A percentile compares a stretch with the other conserved stretches of the same genome.
Evolutionary conservation across 345 rosid species (phyloP).

Genomic region (Populus euphratica): DNA sequence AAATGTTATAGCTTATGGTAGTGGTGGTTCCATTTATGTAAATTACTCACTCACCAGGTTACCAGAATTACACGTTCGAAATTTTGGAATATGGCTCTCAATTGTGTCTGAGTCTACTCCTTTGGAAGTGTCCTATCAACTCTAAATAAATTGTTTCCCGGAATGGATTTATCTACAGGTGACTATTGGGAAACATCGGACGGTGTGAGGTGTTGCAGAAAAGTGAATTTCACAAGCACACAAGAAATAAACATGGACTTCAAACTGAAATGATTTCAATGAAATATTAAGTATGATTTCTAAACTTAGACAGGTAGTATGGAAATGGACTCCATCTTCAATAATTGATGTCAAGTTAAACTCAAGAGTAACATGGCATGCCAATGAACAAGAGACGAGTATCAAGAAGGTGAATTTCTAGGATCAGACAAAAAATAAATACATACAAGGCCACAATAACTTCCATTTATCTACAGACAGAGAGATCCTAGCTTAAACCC

Average conservation of each 20-base stretch:
- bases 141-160: not conserved
- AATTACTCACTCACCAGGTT: not conserved
- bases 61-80: not conserved
- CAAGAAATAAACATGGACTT: not conserved
- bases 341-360: too few relatives aligned
- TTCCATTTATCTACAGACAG: not conserved
- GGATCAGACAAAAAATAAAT: not conserved
- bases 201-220: not conserved
- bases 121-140: not conserved
- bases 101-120: not conserved
- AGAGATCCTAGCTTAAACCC: too few relatives aligned
- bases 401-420: not conserved
- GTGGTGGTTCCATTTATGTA: not conserved
- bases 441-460: not conserved
- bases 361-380: not conserved
- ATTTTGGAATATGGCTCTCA: not conserved
- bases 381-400: not conserved
- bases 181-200: not conserved
- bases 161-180: not conserved
- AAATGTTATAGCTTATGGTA: not conserved
- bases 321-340: too few relatives aligned
- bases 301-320: not conserved
- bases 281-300: not conserved
- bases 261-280: not conserved
- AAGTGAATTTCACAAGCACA: not conserved